phyloP scores from a whole-genome alignment of 768 basidiomycete species.

The Pilatotrama ljubarskyi region DNA sequence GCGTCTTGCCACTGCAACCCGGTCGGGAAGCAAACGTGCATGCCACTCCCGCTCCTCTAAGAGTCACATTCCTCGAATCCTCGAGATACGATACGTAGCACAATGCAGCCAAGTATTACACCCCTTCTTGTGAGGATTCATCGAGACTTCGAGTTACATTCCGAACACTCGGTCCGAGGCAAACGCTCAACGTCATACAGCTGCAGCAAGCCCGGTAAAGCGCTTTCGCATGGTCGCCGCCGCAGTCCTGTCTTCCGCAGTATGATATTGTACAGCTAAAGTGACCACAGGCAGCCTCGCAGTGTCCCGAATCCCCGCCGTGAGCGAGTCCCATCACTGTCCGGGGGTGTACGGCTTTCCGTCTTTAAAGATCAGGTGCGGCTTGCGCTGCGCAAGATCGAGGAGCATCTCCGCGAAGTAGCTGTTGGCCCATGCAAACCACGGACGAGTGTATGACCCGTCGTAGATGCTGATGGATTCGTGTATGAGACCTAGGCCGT shows the following conservation, averaged over 20 bases:
- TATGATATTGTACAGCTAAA: background rate
- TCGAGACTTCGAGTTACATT: background rate
- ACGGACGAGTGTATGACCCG: slow-evolving; percentile 60
- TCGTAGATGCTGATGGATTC: slow-evolving; percentile 71
- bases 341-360: slow-evolving; percentile 59
- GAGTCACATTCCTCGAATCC: too few species aligned
- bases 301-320: background rate
- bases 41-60: background rate
- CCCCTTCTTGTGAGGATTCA: too few species aligned
- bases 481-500: slow-evolving; percentile 74
- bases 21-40: slow-evolving; percentile 2
- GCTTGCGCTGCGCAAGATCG: slow-evolving; percentile 74
- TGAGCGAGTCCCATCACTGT: slow-evolving; percentile 35
- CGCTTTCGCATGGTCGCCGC: background rate
- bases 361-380: slow-evolving; percentile 60
- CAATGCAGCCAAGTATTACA: too few species aligned
- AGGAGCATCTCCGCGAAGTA: slow-evolving; percentile 84
- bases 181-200: background rate
- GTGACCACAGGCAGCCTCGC: slow-evolving; percentile 3
- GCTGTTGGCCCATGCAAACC: slow-evolving; percentile 86
- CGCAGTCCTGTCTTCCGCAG: slow-evolving; percentile 2
- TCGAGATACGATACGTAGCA: too few species aligned
- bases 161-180: background rate
- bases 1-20: background rate
- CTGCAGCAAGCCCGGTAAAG: background rate